phyloP scores from a whole-genome alignment of 2,329 filamentous ascomycete species.

The Seiridium unicorne region DNA sequence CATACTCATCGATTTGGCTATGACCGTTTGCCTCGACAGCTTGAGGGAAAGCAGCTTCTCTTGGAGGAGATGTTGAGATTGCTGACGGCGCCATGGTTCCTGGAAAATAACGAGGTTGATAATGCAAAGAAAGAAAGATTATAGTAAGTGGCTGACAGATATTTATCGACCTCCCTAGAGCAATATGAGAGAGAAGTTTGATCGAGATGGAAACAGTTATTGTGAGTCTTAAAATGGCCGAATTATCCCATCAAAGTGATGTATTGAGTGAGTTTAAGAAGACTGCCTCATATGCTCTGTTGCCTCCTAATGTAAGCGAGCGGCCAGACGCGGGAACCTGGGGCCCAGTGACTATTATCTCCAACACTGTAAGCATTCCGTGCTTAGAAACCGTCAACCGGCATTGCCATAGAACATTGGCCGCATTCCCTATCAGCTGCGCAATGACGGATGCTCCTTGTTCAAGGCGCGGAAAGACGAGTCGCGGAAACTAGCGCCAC shows the following conservation, averaged over 20 bases:
- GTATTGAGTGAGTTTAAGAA: not conserved
- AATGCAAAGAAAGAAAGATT: no score
- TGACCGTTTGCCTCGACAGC: not conserved
- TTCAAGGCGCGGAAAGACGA: conserved; percentile 1
- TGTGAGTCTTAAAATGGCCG: no score
- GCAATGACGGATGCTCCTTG: conserved; percentile 5
- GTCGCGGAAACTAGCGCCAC: conserved; percentile 4
- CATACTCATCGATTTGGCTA: conserved; percentile 48
- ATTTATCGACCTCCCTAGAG: no score
- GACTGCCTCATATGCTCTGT: not conserved
- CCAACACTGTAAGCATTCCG: not conserved
- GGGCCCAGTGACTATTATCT: not conserved
- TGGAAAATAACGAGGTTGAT: no score
- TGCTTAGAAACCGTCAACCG: not conserved
- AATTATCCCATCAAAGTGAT: not conserved
- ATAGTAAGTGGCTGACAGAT: no score
- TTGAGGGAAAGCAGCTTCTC: conserved; percentile 37
- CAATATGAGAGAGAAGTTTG: not conserved
- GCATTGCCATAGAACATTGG: not conserved
- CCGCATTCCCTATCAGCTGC: not conserved
- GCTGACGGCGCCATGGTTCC: conserved; percentile 57
- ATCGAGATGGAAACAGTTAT: not conserved
- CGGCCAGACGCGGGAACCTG: conserved; percentile 4
- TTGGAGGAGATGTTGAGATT: conserved; percentile 46
- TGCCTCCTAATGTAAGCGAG: conserved; percentile 1